A percentile compares a stretch with the other conserved stretches of the same genome.
These are phyloP conservation scores for Daedaleopsis sinensis DNA, from an alignment of 768 basidiomycete genomes.

Conservation along the genomic window DNA sequence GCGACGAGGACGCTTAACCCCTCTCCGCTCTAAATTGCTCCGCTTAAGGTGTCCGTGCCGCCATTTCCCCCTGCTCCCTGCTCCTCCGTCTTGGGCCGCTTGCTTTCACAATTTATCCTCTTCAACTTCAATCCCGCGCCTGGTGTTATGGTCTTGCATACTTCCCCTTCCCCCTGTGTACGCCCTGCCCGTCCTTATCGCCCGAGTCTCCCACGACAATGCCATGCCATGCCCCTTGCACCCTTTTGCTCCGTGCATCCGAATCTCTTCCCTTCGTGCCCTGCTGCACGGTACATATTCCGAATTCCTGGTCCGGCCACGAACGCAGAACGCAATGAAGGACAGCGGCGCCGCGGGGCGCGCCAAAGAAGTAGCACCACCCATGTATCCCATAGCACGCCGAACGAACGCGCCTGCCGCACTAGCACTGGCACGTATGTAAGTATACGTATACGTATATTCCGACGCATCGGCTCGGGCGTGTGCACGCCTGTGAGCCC, in stretches of 20 bases:
- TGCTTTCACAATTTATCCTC: slow-evolving; percentile 9
- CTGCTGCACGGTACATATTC: not conserved
- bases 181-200: not conserved
- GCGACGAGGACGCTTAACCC: slow-evolving; percentile 9
- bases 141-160: slow-evolving; percentile 4
- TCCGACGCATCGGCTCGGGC: not conserved
- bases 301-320: slow-evolving; percentile 12
- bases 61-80: not conserved
- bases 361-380: slow-evolving; percentile 13
- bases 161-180: not conserved
- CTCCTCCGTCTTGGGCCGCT: slow-evolving; percentile 5
- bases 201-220: not conserved
- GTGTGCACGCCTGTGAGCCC: too few relatives aligned
- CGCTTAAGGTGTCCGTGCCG: not conserved
- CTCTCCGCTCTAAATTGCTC: too few relatives aligned
- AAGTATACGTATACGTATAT: too few relatives aligned
- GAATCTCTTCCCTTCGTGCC: too few relatives aligned
- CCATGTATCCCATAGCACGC: slow-evolving; percentile 18
- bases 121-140: not conserved
- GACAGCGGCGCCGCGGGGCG: slow-evolving; percentile 11
- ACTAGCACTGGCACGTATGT: too few relatives aligned
- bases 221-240: not conserved
- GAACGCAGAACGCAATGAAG: slow-evolving; percentile 7
- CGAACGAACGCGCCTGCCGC: not conserved
- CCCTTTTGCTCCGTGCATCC: too few relatives aligned